phyloP scores from a whole-genome alignment of 139 green algal species.

The Chloropicon primus region DNA sequence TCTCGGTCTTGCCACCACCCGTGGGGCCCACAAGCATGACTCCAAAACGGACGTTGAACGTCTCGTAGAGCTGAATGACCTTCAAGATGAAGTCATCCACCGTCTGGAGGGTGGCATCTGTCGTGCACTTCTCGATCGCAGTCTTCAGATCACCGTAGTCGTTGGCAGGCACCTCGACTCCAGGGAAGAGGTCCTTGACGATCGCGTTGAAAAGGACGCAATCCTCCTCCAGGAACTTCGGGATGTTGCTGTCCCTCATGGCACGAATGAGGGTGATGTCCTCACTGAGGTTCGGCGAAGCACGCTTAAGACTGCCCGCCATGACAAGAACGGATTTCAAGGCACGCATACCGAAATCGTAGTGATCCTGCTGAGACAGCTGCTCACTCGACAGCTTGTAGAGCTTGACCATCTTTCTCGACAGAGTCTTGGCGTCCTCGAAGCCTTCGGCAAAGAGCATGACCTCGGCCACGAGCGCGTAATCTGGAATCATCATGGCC shows the following conservation, averaged over 20 bases:
- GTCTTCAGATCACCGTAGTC: conserved; percentile 55
- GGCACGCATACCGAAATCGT: conserved; percentile 78
- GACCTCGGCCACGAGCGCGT: conserved; percentile 56
- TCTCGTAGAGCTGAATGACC: conserved; percentile 71
- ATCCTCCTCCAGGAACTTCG: conserved; percentile 73
- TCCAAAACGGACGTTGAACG: conserved; percentile 72
- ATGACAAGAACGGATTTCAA: conserved; percentile 76
- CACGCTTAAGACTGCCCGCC: conserved; percentile 60
- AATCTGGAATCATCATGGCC: conserved; percentile 80
- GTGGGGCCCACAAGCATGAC: conserved; percentile 68
- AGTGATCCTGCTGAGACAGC: conserved; percentile 67
- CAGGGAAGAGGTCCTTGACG: conserved; percentile 73
- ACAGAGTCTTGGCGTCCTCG: conserved; percentile 55
- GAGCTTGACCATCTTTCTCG: conserved; percentile 77
- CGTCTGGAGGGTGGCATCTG: conserved; percentile 33
- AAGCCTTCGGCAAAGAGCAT: conserved; percentile 78
- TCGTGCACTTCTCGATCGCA: conserved; percentile 34
- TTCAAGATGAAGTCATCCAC: conserved; percentile 50
- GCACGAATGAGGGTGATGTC: conserved; percentile 60
- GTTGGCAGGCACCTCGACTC: conserved; percentile 40
- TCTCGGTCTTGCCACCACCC: conserved; percentile 57
- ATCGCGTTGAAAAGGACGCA: conserved; percentile 68
- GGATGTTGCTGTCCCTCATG: conserved; percentile 73
- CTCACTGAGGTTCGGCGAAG: conserved; percentile 47
- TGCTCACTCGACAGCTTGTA: conserved; percentile 84